Evolutionary conservation across 2,329 filamentous ascomycete genomes (phyloP), one percentile per base, ranked within the genome.

Genomic region (Orbilia javanica): DNA sequence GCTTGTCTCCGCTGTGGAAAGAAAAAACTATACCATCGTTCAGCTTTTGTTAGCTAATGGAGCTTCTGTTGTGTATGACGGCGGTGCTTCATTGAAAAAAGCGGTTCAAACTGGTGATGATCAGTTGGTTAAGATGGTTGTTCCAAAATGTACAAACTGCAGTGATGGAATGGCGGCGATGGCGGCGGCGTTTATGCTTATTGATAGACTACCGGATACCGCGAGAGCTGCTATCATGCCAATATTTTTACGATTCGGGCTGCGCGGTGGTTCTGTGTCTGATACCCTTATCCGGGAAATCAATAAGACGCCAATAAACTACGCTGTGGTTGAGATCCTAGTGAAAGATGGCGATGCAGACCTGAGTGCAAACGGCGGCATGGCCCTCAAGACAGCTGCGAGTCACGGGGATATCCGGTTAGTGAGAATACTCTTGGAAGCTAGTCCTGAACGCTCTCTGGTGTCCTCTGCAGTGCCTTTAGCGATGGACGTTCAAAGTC

Each of bases 71-170:
- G 36, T 69, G 13, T 72, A 50, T 42, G 65, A 78, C 22, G 53
- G 62, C 11, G 67, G 74, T 31, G 62, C 67, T 50, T 64, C 74
- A 7, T 29, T 78, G n/a, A 78, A 72, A 46, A 71, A 65, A 20
- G 74, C 67, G 0, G 74, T 78, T n/a, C 50, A 78, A 36, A 72
- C 67, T 3, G 67, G 74, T 11, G 74, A 78, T 7, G 67, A 72
- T 10, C 42, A 67, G 25, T 48, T 78, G 1, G 52, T 78, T 13
- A 67, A 34, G n/a, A 55, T 72, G 20, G 46, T 78, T 5, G 22
- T 78, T 13, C 46, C 67, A 4, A 68, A 68, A 34, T 78, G 74
- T 29, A 63, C 31, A 4, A 55, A 68, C 10, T 44, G 25, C 2
- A 60, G 52, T 20, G 55, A 60, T 13, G 67, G 62, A 5, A 60